Percentiles rank a stretch among this genome's conserved stretches.
Evolutionary conservation across 768 basidiomycete species (phyloP).

Genomic region (Trametes punicea): DNA sequence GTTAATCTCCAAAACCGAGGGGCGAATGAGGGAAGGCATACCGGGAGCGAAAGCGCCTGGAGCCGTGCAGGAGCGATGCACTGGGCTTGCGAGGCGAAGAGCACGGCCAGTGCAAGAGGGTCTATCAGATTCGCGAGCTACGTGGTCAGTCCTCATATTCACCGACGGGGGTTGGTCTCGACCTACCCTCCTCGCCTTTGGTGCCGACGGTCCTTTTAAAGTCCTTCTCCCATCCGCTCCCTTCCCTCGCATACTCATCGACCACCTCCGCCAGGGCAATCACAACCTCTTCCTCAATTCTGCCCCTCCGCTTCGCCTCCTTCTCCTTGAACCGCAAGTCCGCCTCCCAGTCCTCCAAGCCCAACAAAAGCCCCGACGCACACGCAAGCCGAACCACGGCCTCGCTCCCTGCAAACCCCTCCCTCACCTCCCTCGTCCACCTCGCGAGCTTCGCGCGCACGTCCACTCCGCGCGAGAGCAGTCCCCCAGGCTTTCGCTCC

Average conservation of each 20-base stretch:
- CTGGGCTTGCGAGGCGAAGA: conserved; percentile 58
- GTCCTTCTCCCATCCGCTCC: conserved; percentile 60
- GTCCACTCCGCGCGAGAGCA: conserved; percentile 36
- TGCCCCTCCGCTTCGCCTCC: conserved; percentile 33
- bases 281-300: conserved; percentile 62
- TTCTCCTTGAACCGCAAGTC: conserved; percentile 29
- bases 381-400: conserved; percentile 59
- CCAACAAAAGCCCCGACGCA: conserved; percentile 61
- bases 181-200: conserved; percentile 38
- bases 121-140: conserved; percentile 18
- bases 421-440: conserved; percentile 24
- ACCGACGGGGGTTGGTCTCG: background rate
- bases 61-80: conserved; percentile 53
- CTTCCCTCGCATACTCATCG: conserved; percentile 45
- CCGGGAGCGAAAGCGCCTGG: conserved; percentile 56
- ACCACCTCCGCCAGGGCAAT: conserved; percentile 73
- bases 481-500: conserved; percentile 17
- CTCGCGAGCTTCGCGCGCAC: conserved; percentile 30
- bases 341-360: conserved; percentile 50
- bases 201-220: conserved; percentile 47
- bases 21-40: conserved; percentile 22
- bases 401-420: conserved; percentile 51
- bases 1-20: background rate
- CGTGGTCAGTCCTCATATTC: background rate
- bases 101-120: conserved; percentile 28